Percentiles rank a stretch among this genome's conserved stretches.
Conservation (phyloP, 1,284 basidiomycete species). For the Apiotrichum laibachii region DNA sequence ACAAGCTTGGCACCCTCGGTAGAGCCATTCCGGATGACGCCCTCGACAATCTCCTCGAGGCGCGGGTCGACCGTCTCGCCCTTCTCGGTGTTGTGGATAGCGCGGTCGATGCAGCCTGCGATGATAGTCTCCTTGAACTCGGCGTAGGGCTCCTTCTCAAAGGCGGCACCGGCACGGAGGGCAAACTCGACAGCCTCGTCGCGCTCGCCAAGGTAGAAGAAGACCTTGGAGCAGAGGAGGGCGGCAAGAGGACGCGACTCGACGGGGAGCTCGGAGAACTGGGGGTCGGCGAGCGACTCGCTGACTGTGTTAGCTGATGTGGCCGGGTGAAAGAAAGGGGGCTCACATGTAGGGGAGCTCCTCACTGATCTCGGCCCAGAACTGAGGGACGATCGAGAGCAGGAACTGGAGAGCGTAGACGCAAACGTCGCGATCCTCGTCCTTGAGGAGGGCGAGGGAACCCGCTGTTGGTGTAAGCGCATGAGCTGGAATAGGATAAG, state of each 20-base stretch:
- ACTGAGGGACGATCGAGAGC: slow-evolving; percentile 78
- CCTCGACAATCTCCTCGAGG: slow-evolving; percentile 76
- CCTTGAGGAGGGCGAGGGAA: slow-evolving; percentile 82
- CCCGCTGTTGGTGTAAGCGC: slow-evolving; percentile 59
- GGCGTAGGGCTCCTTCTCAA: slow-evolving; percentile 69
- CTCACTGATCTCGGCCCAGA: slow-evolving; percentile 98
- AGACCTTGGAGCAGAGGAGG: slow-evolving; percentile 88
- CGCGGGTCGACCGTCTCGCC: slow-evolving; percentile 65
- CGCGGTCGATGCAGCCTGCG: slow-evolving; percentile 90
- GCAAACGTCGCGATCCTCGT: slow-evolving; percentile 74
- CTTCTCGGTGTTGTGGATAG: slow-evolving; percentile 60
- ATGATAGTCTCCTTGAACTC: slow-evolving; percentile 93
- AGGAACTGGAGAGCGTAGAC: slow-evolving; percentile 83
- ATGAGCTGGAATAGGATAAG: not conserved
- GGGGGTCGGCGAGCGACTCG: slow-evolving; percentile 77
- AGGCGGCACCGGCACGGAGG: slow-evolving; percentile 79
- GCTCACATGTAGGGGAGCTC: slow-evolving; percentile 80
- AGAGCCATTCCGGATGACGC: slow-evolving; percentile 78
- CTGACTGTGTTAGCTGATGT: slow-evolving; percentile 53
- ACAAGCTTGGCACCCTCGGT: slow-evolving; percentile 82
- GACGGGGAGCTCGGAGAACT: slow-evolving; percentile 65
- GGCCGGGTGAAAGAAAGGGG: not conserved
- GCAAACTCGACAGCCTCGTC: slow-evolving; percentile 91
- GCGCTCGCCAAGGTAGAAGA: slow-evolving; percentile 90
- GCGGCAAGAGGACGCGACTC: slow-evolving; percentile 76